Conservation (phyloP, 495 filamentous ascomycete species). For the Hyaloscypha bicolor region DNA sequence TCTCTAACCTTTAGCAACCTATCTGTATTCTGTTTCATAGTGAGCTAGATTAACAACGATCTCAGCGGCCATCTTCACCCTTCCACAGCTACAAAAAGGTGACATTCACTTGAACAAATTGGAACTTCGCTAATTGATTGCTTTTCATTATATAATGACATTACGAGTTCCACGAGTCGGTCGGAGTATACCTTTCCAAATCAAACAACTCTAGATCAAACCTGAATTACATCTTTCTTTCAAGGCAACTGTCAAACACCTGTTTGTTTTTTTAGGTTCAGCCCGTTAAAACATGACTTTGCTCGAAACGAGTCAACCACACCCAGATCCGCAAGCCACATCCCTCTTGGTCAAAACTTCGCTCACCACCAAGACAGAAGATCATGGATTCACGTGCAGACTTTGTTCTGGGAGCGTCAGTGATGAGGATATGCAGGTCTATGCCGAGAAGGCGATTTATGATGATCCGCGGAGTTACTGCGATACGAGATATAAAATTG, state of each 20-base stretch:
- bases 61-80: no score
- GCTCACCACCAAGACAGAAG: constrained; percentile 36
- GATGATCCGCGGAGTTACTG: constrained; percentile 54
- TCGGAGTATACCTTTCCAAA: neutral
- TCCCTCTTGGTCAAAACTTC: constrained; percentile 39
- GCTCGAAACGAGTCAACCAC: constrained; percentile 3
- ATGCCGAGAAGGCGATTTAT: constrained; percentile 48
- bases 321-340: constrained; percentile 35
- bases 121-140: neutral
- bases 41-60: no score
- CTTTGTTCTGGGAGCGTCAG: constrained; percentile 49
- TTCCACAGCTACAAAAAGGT: no score
- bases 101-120: neutral
- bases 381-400: constrained; percentile 45
- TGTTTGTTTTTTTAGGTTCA: no score
- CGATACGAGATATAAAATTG: constrained; percentile 52
- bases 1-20: neutral
- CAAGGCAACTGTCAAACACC: no score
- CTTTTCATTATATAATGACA: neutral
- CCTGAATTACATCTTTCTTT: no score
- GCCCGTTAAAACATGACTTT: neutral
- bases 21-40: no score
- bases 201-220: no score
- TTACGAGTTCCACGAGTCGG: neutral
- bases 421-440: constrained; percentile 51